Percentiles rank a stretch among this genome's conserved stretches.
Conservation (phyloP, 2,329 filamentous ascomycete species). For the Tympanopsis confertula region DNA sequence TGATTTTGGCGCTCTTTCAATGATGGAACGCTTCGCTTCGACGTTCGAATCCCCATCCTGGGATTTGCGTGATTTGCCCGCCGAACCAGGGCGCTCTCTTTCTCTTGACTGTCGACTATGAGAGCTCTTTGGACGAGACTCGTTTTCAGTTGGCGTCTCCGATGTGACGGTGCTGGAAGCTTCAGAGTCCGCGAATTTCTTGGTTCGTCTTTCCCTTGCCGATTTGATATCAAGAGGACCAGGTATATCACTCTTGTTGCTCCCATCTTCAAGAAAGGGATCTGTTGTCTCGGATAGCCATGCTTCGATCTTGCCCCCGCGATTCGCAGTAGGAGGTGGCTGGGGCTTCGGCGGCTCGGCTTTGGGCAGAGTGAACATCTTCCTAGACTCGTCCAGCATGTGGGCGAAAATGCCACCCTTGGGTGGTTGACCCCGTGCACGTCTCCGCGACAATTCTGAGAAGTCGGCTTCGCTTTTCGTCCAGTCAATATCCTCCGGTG, state of each 20-base stretch:
- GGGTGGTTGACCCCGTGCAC: not conserved
- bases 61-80: not conserved
- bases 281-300: not conserved
- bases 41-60: not conserved
- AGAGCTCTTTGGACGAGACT: not conserved
- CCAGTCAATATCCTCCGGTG: not conserved
- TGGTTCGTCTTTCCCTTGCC: not conserved
- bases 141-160: not conserved
- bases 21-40: not conserved
- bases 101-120: not conserved
- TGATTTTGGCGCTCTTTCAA: not conserved
- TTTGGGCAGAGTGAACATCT: not conserved
- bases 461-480: not conserved
- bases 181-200: not conserved
- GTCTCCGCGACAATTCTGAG: not conserved
- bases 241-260: not conserved
- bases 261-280: not conserved
- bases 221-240: not conserved
- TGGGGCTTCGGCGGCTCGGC: not conserved
- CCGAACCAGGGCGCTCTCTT: not conserved
- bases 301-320: not conserved
- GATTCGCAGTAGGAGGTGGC: too few relatives aligned
- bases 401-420: not conserved
- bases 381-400: not conserved
- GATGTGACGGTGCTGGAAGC: too few relatives aligned